Conservation (phyloP, 2,329 filamentous ascomycete genomes). For the Seiridium cupressi region DNA sequence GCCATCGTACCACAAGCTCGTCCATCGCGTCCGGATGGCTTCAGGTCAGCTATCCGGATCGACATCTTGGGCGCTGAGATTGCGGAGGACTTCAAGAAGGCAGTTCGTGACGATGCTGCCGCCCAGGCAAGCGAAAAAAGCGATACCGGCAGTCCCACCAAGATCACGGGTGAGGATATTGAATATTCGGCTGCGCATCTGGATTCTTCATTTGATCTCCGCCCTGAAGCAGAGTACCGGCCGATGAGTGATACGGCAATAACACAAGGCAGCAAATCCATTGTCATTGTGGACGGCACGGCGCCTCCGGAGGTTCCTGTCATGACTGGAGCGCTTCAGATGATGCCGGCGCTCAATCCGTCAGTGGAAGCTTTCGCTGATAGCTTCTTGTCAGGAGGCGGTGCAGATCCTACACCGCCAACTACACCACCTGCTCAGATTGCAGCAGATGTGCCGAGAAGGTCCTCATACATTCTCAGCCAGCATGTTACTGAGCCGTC, state of each 20-base stretch:
- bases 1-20: conserved; percentile 58
- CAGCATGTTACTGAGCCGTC: conserved; percentile 39
- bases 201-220: conserved; percentile 38
- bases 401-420: conserved; percentile 57
- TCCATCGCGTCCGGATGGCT: conserved; percentile 37
- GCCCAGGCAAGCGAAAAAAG: conserved; percentile 29
- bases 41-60: conserved; percentile 62
- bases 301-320: conserved; percentile 44
- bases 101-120: conserved; percentile 64
- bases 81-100: conserved; percentile 75
- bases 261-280: conserved; percentile 83
- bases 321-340: conserved; percentile 50
- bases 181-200: conserved; percentile 44
- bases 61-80: conserved; percentile 80
- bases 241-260: conserved; percentile 57
- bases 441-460: conserved; percentile 42
- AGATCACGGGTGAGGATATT: conserved; percentile 26
- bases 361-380: conserved; percentile 55
- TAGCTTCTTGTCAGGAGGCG: conserved; percentile 43
- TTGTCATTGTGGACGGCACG: conserved; percentile 79
- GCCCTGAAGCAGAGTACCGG: conserved; percentile 31
- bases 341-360: conserved; percentile 38
- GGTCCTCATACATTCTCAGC: conserved; percentile 55
- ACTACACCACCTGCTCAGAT: conserved; percentile 53
- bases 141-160: conserved; percentile 18